Evolutionary conservation across 78 protist species (phyloP).

Genomic region (Paratrimastix pyriformis): DNA sequence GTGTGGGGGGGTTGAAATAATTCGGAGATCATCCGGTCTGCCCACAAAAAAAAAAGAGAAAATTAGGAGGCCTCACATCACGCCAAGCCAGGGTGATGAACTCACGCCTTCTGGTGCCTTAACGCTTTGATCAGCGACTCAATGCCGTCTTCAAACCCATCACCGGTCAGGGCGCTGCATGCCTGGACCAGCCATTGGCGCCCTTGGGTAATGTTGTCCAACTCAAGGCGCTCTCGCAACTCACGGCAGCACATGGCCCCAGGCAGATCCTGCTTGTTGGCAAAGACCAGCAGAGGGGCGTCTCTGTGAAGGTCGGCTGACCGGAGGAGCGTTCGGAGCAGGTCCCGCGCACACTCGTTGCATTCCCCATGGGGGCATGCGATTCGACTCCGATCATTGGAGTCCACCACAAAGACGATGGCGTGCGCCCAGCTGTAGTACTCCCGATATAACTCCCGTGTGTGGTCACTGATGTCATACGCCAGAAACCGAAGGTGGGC

Average conservation of each 20-base stretch:
- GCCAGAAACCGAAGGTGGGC: too few species aligned
- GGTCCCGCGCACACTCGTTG: neutral
- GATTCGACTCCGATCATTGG: neutral
- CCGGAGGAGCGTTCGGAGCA: neutral
- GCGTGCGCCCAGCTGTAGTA: neutral
- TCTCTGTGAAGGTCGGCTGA: neutral
- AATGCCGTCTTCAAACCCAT: neutral
- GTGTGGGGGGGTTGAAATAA: too few species aligned
- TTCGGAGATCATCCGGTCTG: too few species aligned
- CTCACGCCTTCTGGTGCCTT: neutral
- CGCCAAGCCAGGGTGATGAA: too few species aligned
- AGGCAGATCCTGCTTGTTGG: neutral
- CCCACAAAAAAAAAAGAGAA: too few species aligned
- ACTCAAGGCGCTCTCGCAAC: neutral
- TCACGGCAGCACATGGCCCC: neutral
- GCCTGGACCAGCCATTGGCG: neutral
- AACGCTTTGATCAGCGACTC: neutral
- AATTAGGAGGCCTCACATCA: too few species aligned
- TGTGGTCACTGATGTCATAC: too few species aligned
- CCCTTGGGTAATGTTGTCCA: neutral
- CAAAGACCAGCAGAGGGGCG: neutral
- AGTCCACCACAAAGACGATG: neutral
- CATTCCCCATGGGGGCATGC: neutral
- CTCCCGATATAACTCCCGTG: too few species aligned
- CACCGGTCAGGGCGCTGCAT: neutral